Evolutionary conservation across 306 rosid species (phyloP), one percentile per base, ranked within the genome.

Genomic region (Urtica urens): DNA sequence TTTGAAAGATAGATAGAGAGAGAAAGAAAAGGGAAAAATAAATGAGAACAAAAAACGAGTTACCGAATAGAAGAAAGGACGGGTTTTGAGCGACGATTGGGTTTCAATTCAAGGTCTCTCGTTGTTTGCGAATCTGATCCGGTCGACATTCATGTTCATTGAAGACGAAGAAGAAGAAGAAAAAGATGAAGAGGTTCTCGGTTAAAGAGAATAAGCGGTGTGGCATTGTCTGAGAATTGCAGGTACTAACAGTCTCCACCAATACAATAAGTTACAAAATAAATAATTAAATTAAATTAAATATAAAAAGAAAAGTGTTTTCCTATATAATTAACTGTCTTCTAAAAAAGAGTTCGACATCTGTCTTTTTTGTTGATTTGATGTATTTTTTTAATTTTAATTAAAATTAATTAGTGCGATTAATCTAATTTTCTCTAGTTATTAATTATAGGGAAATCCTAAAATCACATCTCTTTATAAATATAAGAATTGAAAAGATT

Each of bases 141-240:
- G 37, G 13, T 31, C 10, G 13, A 13, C 7, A n/a, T n/a, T n/a
- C n/a, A 0, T 13, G 58, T 34, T 49, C 68, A 71, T 78, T 70
- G 74, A 73, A 61, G 62, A 48, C 53, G 42, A 71, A 49, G 10
- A 13, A 35, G 39, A 35, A 60, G 63, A 45, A 67, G 72, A 69
- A 61, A 59, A 51, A 53, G 37, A 68, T 40, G 21, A 35, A 46
- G 64, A 61, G 72, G 53, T 72, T 77, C 95, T 86, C 95, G 95
- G 81, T 71, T 73, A 53, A 73, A 86, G 88, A 78, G 87, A 81
- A 64, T 25, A 65, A 65, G 51, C 64, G 64, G 76, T 65, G 81
- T 62, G 80, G 79, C 83, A 74, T 73, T 69, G 71, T 68, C 78
- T 78, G 80, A 65, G 60, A 66, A 19, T 49, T 49, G 66, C 67